These are phyloP conservation scores for Verticillium tricorpus DNA, from an alignment of 2,329 filamentous ascomycete species.

Conservation along the genomic window DNA sequence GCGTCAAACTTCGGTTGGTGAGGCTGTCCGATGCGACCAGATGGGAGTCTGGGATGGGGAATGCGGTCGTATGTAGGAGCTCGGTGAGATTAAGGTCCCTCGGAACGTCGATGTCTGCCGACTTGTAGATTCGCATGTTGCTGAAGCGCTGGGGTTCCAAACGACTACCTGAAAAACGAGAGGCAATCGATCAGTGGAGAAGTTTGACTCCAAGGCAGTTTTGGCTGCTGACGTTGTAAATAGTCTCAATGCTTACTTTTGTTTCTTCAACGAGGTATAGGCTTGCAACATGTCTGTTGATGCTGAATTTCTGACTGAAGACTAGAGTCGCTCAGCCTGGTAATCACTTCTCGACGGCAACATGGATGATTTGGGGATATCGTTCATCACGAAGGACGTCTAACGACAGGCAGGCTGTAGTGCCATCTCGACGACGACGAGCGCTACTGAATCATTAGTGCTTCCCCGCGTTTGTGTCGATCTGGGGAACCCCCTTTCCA, in stretches of 20 bases:
- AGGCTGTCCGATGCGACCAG: slow-evolving; percentile 37
- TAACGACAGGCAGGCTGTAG: background rate
- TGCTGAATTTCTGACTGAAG: no score
- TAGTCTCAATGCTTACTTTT: no score
- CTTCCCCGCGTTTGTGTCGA: background rate
- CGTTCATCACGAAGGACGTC: background rate
- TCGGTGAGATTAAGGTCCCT: slow-evolving; percentile 36
- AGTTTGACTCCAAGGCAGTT: no score
- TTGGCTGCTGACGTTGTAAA: no score
- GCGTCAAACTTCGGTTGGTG: slow-evolving; percentile 38
- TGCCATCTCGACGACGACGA: background rate
- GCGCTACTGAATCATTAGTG: background rate
- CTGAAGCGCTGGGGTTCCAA: background rate
- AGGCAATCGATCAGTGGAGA: no score
- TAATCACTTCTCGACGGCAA: no score
- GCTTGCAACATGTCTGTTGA: no score
- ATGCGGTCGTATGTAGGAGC: slow-evolving; percentile 32
- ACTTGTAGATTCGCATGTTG: slow-evolving; percentile 28
- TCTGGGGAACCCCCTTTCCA: background rate
- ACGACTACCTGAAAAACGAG: no score
- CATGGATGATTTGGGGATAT: no score
- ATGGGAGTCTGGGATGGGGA: slow-evolving; percentile 32
- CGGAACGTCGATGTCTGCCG: slow-evolving; percentile 27
- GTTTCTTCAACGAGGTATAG: no score
- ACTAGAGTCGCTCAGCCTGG: no score